phyloP scores from a whole-genome alignment of 257 asterid species.

The Solanum sejunctum region DNA sequence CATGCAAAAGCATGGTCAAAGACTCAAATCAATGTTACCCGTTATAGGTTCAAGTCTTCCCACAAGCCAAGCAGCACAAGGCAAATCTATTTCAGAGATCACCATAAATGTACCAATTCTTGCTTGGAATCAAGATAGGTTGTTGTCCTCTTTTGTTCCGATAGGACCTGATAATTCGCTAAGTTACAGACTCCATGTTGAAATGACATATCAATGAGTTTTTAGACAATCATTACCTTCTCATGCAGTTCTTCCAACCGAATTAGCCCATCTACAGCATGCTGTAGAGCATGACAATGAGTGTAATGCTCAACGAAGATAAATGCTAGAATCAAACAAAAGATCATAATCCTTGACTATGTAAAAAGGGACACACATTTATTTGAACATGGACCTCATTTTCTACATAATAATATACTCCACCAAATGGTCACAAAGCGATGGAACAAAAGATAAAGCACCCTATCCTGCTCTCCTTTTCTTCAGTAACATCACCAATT shows the following conservation, averaged over 20 bases:
- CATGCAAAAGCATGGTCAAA: conserved; percentile 20
- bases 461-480: no score
- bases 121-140: neutral
- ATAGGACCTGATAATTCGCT: neutral
- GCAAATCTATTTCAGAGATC: neutral
- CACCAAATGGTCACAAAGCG: no score
- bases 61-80: neutral
- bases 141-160: neutral
- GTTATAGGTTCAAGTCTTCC: neutral
- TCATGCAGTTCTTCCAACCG: conserved; percentile 75
- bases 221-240: conserved; percentile 35
- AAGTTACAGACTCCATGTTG: neutral
- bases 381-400: no score
- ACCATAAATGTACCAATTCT: neutral
- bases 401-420: no score
- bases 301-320: neutral
- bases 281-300: no score
- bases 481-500: no score
- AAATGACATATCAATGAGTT: conserved; percentile 4
- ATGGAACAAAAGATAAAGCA: no score
- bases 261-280: conserved; percentile 84
- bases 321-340: neutral
- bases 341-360: neutral
- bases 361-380: no score
- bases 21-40: neutral